phyloP scores from a whole-genome alignment of 805 yeast species.

The Nakazawaea ernobii region DNA sequence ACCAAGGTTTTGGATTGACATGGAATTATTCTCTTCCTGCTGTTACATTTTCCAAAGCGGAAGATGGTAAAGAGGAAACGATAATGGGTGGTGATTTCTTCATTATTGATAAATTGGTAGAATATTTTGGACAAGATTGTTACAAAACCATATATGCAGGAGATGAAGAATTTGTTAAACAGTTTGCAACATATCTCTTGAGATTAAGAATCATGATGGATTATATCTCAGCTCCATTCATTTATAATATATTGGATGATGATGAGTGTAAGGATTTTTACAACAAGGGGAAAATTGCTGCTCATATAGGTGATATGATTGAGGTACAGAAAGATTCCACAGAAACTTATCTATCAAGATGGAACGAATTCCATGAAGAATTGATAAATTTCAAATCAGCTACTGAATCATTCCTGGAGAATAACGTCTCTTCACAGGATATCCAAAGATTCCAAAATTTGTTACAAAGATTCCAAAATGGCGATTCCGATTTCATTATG shows the following conservation, averaged over 20 bases:
- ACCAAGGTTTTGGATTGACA: background rate
- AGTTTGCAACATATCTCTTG: background rate
- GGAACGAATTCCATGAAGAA: background rate
- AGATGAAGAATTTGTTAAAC: background rate
- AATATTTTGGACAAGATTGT: background rate
- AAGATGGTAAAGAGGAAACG: background rate
- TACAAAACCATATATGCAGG: background rate
- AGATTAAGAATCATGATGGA: background rate
- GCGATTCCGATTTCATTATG: too few relatives aligned
- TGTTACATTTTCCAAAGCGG: background rate
- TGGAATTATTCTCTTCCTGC: background rate
- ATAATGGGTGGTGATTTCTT: constrained; percentile 1
- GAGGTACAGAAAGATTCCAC: background rate
- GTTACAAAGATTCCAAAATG: too few relatives aligned
- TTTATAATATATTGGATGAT: background rate
- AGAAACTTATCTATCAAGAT: background rate
- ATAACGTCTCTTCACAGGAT: background rate
- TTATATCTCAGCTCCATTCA: background rate
- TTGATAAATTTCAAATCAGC: background rate
- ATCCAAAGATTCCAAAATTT: background rate
- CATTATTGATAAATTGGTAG: background rate
- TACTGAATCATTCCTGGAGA: background rate
- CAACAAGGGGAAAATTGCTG: background rate
- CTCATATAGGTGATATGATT: background rate
- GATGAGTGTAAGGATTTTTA: background rate